A percentile compares a stretch with the other conserved stretches of the same genome.
Evolutionary conservation across 176 grass and related monocot species (phyloP).

Genomic region (Zea mays): DNA sequence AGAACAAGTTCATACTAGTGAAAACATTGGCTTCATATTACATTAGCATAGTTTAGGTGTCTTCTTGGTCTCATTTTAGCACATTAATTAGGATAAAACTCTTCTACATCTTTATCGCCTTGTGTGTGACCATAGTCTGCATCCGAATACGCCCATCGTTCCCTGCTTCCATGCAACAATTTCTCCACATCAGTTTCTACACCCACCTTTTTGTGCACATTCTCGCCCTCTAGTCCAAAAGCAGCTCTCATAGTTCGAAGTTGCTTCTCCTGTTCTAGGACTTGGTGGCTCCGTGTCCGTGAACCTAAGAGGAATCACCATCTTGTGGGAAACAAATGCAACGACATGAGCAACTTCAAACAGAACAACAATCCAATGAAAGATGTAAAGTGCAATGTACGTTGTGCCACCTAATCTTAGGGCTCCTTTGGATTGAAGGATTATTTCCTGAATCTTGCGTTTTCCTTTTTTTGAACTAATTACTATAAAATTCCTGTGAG

Average conservation of each 20-base stretch:
- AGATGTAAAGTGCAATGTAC: neutral
- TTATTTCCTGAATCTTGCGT: too few species aligned
- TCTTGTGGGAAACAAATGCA: constrained; percentile 8
- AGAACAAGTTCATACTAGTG: neutral
- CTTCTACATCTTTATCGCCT: neutral
- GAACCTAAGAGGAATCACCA: constrained; percentile 44
- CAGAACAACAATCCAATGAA: neutral
- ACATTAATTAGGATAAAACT: neutral
- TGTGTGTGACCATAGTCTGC: neutral
- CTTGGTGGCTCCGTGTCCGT: constrained; percentile 60
- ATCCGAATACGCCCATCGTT: constrained; percentile 23
- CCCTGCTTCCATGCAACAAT: constrained; percentile 55
- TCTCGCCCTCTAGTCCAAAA: constrained; percentile 50
- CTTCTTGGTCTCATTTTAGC: neutral
- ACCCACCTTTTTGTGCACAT: constrained; percentile 28
- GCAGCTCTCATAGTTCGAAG: constrained; percentile 70
- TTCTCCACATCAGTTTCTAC: constrained; percentile 57
- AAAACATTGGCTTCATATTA: neutral
- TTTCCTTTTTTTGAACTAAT: too few species aligned
- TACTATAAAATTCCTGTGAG: too few species aligned
- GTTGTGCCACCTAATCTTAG: neutral
- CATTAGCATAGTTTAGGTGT: neutral
- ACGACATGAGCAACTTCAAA: neutral
- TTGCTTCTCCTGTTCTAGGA: constrained; percentile 61
- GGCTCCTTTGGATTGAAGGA: too few species aligned